These are phyloP conservation scores for Fraxinus baroniana DNA, from an alignment of 305 asterid species.

Conservation along the genomic window DNA sequence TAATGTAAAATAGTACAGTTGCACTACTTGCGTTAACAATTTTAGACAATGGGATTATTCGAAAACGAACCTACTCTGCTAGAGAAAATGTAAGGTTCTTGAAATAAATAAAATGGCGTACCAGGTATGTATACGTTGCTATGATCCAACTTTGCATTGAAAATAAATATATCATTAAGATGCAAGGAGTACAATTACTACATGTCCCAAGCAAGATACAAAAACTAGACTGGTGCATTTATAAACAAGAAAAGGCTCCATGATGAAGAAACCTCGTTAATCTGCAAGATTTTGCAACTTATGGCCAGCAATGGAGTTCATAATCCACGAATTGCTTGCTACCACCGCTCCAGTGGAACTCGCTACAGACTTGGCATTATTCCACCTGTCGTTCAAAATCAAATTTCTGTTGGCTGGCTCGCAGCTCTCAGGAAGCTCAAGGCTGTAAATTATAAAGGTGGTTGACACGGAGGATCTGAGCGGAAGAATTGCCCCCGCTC, in stretches of 20 bases:
- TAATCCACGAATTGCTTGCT: conserved; percentile 73
- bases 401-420: conserved; percentile 32
- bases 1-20: not conserved
- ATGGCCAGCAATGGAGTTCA: conserved; percentile 78
- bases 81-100: not conserved
- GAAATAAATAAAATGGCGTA: too few relatives aligned
- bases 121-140: not conserved
- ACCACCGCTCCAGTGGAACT: conserved; percentile 53
- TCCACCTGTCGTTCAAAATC: conserved; percentile 37
- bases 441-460: conserved; percentile 57
- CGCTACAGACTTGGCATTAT: conserved; percentile 62
- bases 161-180: not conserved
- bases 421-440: conserved; percentile 55
- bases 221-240: not conserved
- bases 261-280: conserved; percentile 10
- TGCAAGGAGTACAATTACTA: not conserved
- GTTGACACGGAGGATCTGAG: conserved; percentile 23
- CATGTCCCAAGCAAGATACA: not conserved
- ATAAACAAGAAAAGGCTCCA: not conserved
- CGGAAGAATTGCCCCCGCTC: conserved; percentile 28
- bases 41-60: not conserved
- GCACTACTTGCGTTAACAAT: not conserved
- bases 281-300: conserved; percentile 42
- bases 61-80: not conserved
- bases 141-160: not conserved